Evolutionary conservation across 176 grass and related monocot genomes (phyloP).

Genomic region (Melocanna baccifera): DNA sequence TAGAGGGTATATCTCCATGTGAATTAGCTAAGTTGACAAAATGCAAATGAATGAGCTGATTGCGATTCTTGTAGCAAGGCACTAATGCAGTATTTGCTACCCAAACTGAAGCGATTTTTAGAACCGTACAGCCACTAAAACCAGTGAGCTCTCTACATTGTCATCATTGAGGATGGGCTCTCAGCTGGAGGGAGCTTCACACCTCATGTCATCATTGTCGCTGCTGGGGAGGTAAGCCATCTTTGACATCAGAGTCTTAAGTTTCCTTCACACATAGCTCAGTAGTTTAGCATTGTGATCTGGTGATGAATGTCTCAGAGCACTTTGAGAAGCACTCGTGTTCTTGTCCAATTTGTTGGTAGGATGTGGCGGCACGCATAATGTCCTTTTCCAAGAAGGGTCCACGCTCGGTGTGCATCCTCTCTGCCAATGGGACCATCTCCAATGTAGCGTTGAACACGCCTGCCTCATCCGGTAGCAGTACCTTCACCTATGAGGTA

Average conservation of each 20-base stretch:
- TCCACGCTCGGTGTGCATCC: conserved; percentile 76
- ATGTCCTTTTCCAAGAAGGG: conserved; percentile 94
- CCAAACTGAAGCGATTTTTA: no score
- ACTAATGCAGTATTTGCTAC: background rate
- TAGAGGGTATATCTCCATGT: background rate
- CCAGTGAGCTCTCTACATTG: no score
- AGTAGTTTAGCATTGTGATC: conserved; percentile 16
- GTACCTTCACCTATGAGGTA: conserved; percentile 79
- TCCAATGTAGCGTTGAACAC: conserved; percentile 68
- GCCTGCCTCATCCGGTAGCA: conserved; percentile 60
- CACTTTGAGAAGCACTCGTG: background rate
- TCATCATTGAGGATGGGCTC: no score
- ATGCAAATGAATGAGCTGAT: background rate
- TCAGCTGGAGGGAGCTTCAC: conserved; percentile 96
- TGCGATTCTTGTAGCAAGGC: background rate
- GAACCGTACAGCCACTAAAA: background rate
- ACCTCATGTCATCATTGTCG: conserved; percentile 81
- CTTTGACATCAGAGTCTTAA: background rate
- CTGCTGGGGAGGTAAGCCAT: conserved; percentile 73
- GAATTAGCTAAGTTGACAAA: background rate
- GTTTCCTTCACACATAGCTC: conserved; percentile 3
- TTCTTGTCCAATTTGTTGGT: conserved; percentile 18
- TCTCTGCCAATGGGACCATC: conserved; percentile 66
- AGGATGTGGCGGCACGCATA: conserved; percentile 85
- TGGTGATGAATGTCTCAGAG: background rate